phyloP scores from a whole-genome alignment of 2,329 filamentous ascomycete species.

The Sporothrix dimorphospora region DNA sequence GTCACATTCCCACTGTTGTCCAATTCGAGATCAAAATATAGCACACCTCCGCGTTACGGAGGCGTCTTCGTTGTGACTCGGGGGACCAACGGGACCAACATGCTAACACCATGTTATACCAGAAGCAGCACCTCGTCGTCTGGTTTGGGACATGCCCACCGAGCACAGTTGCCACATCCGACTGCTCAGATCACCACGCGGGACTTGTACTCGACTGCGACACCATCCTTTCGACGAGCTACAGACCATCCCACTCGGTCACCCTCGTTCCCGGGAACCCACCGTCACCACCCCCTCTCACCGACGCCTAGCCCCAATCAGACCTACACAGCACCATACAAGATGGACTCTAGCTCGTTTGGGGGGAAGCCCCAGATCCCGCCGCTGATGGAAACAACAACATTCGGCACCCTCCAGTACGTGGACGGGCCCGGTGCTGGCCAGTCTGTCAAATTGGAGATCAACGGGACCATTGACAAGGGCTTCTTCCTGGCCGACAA shows the following conservation, averaged over 20 bases:
- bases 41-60: background rate
- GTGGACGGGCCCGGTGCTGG: slow-evolving; percentile 52
- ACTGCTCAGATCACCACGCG: slow-evolving; percentile 53
- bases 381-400: slow-evolving; percentile 55
- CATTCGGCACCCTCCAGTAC: slow-evolving; percentile 65
- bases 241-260: slow-evolving; percentile 57
- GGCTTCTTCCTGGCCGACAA: slow-evolving; percentile 81
- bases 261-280: slow-evolving; percentile 52
- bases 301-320: slow-evolving; percentile 55
- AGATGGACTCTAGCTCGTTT: slow-evolving; percentile 56
- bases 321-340: slow-evolving; percentile 50
- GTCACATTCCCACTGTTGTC: background rate
- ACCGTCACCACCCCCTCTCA: slow-evolving; percentile 58
- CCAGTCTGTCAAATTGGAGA: slow-evolving; percentile 67
- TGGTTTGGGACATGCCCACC: slow-evolving; percentile 62
- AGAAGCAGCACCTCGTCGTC: slow-evolving; percentile 54
- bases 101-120: slow-evolving; percentile 23
- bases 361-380: slow-evolving; percentile 51
- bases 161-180: slow-evolving; percentile 57
- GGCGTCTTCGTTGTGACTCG: background rate
- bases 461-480: slow-evolving; percentile 82
- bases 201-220: slow-evolving; percentile 57
- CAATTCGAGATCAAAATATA: background rate
- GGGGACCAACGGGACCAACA: background rate
- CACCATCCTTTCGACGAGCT: slow-evolving; percentile 54